Conservation (phyloP, 2,329 filamentous ascomycete species). For the Scedosporium boydii region DNA sequence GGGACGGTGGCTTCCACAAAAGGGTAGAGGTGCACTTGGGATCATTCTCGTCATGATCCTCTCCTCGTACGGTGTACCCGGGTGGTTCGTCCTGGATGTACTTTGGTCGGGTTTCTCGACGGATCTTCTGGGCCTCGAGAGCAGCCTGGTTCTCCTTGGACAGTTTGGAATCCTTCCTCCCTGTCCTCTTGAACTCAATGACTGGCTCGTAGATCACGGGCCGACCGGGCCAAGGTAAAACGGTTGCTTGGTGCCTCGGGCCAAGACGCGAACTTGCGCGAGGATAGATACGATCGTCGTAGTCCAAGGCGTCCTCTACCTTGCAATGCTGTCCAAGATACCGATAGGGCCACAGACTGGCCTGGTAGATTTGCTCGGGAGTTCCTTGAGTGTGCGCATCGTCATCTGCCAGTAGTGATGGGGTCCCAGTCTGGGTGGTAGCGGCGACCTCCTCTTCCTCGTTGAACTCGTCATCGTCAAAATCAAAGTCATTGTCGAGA, state of each 20-base stretch:
- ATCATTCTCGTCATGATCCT: conserved; percentile 64
- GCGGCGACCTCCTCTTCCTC: conserved; percentile 63
- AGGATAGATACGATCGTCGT: conserved; percentile 95
- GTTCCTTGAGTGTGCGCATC: conserved; percentile 51
- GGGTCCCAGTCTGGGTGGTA: conserved; percentile 41
- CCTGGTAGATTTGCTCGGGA: conserved; percentile 81
- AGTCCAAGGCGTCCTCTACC: conserved; percentile 89
- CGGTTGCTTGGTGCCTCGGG: conserved; percentile 81
- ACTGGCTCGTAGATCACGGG: conserved; percentile 88
- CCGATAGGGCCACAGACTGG: conserved; percentile 90
- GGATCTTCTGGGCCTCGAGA: conserved; percentile 71
- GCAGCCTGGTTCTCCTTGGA: conserved; percentile 73
- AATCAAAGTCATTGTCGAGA: conserved; percentile 56
- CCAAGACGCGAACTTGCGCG: conserved; percentile 88
- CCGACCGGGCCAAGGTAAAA: conserved; percentile 74
- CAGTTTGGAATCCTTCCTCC: conserved; percentile 67
- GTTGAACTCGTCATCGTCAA: conserved; percentile 52
- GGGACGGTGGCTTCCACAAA: conserved; percentile 67
- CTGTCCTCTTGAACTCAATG: conserved; percentile 72
- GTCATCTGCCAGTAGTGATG: conserved; percentile 44
- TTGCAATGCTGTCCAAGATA: conserved; percentile 94
- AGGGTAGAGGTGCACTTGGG: conserved; percentile 65
- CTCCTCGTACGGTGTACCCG: conserved; percentile 77
- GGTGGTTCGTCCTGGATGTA: conserved; percentile 88
- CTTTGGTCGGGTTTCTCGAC: conserved; percentile 74